A percentile compares a stretch with the other conserved stretches of the same genome.
Evolutionary conservation across 148 eudicot genomes (phyloP).

Genomic region (Fallopia convolvulus): DNA sequence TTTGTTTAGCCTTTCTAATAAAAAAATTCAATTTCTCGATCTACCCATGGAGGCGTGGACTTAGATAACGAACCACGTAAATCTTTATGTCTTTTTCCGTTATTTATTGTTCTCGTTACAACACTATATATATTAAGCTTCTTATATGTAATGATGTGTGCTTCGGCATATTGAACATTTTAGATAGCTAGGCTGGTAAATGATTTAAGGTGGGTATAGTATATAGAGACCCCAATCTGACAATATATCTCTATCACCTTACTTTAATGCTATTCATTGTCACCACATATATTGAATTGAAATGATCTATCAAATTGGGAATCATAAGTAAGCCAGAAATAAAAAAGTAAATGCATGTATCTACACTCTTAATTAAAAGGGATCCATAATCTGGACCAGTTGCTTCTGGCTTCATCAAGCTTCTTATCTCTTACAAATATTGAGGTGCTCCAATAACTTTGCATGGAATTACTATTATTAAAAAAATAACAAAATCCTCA

Average conservation of each 20-base stretch:
- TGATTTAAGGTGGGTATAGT: too few species aligned
- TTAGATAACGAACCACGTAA: too few species aligned
- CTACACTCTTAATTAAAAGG: not conserved
- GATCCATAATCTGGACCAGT: not conserved
- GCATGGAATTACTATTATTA: not conserved
- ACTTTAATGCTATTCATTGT: not conserved
- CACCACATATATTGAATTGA: not conserved
- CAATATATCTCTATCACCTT: not conserved
- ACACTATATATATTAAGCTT: too few species aligned
- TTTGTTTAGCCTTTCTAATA: too few species aligned
- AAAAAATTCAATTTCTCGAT: too few species aligned
- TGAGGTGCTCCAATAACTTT: not conserved
- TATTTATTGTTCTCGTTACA: too few species aligned
- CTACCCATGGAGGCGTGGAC: too few species aligned
- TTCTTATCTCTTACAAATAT: not conserved
- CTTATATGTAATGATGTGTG: too few species aligned
- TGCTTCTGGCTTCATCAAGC: not conserved
- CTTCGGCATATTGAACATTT: too few species aligned
- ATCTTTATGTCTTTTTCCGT: too few species aligned
- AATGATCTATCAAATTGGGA: not conserved
- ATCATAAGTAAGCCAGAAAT: not conserved
- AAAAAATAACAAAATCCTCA: not conserved
- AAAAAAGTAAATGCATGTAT: not conserved
- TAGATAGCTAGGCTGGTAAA: too few species aligned
- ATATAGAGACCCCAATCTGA: too few species aligned